phyloP scores from a whole-genome alignment of 2,329 filamentous ascomycete genomes.

The Trichophyton simii region DNA sequence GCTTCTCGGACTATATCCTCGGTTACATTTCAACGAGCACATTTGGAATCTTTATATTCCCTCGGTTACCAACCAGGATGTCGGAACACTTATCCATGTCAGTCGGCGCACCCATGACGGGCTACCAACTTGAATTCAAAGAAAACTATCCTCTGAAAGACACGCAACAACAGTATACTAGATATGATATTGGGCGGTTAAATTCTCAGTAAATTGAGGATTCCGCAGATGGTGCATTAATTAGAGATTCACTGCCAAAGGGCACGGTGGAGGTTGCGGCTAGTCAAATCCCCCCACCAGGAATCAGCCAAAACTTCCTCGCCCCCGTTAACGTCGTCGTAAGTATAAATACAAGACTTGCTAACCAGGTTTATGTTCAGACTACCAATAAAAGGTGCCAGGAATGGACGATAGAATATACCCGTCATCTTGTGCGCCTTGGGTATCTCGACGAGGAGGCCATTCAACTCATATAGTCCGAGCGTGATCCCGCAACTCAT shows the following conservation, averaged over 20 bases:
- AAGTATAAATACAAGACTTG: not conserved
- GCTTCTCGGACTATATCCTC: not conserved
- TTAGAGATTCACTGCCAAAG: constrained; percentile 15
- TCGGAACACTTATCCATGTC: constrained; percentile 22
- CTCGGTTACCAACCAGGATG: constrained; percentile 9
- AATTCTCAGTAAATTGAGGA: constrained; percentile 17
- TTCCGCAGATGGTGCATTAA: constrained; percentile 1
- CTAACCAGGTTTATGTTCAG: constrained; percentile 10
- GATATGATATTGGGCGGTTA: constrained; percentile 16
- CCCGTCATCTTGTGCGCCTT: constrained; percentile 18
- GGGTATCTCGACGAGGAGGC: constrained; percentile 16
- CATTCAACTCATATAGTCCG: constrained; percentile 19
- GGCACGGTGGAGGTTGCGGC: constrained; percentile 21
- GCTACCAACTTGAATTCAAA: constrained; percentile 23
- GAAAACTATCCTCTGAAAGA: constrained; percentile 16
- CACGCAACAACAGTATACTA: constrained; percentile 9
- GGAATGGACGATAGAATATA: constrained; percentile 25
- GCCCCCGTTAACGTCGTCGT: constrained; percentile 27
- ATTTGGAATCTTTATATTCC: constrained; percentile 22
- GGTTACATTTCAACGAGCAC: constrained; percentile 17
- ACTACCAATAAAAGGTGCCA: constrained; percentile 23
- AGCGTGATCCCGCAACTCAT: constrained; percentile 21
- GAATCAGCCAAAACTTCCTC: constrained; percentile 24
- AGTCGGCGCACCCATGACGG: constrained; percentile 22
- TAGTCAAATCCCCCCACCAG: constrained; percentile 18